Evolutionary conservation across 2,329 filamentous ascomycete species (phyloP).

Genomic region (Akanthomyces lecanii): DNA sequence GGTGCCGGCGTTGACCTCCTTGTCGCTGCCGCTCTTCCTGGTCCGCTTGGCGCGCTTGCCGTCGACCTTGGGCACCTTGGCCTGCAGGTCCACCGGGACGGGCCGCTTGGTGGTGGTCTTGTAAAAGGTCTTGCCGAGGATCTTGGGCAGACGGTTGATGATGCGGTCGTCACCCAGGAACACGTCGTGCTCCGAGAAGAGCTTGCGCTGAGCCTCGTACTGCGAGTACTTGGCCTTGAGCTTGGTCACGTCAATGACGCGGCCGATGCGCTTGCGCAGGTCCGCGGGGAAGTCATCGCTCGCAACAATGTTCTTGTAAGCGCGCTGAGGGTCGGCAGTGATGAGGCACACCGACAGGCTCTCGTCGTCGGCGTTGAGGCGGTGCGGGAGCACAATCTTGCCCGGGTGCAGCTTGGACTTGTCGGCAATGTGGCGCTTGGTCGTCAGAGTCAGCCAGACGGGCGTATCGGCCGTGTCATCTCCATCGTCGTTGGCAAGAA

Average conservation of each 20-base stretch:
- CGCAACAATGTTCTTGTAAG: slow-evolving; percentile 84
- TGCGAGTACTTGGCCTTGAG: slow-evolving; percentile 77
- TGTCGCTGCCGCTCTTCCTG: slow-evolving; percentile 43
- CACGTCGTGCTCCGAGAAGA: slow-evolving; percentile 81
- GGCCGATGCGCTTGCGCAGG: slow-evolving; percentile 63
- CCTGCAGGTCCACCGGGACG: slow-evolving; percentile 70
- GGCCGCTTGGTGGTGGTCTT: slow-evolving; percentile 78
- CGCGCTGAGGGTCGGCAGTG: slow-evolving; percentile 73
- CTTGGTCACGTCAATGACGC: slow-evolving; percentile 78
- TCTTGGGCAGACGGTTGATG: slow-evolving; percentile 64
- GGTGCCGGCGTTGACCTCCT: slow-evolving; percentile 45
- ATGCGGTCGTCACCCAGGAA: slow-evolving; percentile 93
- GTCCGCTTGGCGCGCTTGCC: slow-evolving; percentile 54
- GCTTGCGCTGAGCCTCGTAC: slow-evolving; percentile 81
- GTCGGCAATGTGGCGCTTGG: slow-evolving; percentile 64
- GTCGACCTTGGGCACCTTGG: slow-evolving; percentile 57
- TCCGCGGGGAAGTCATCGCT: slow-evolving; percentile 66
- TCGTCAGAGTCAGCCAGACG: slow-evolving; percentile 60
- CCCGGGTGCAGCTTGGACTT: slow-evolving; percentile 76
- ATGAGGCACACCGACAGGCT: slow-evolving; percentile 78
- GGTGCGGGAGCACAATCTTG: slow-evolving; percentile 75
- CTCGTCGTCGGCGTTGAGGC: slow-evolving; percentile 55
- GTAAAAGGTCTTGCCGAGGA: slow-evolving; percentile 91
- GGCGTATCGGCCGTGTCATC: slow-evolving; percentile 46
- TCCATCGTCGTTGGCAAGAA: slow-evolving; percentile 44